phyloP scores from a whole-genome alignment of 345 rosid species.

The Ceriops tagal region DNA sequence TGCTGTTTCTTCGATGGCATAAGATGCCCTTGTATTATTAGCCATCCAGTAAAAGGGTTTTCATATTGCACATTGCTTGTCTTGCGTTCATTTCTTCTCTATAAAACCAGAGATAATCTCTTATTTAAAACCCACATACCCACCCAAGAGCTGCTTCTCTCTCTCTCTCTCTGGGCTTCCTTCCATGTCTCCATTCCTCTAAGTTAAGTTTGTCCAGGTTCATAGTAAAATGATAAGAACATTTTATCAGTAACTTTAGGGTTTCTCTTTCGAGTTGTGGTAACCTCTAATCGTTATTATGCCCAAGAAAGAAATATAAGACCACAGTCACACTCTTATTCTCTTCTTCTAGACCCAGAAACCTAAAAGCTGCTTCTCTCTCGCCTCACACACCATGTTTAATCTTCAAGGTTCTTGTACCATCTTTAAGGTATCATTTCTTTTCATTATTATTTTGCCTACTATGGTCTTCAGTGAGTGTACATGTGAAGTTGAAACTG shows the following conservation, averaged over 20 bases:
- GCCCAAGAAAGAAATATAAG: neutral
- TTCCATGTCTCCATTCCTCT: neutral
- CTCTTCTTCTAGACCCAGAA: too few relatives aligned
- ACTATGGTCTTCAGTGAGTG: slow-evolving; percentile 24
- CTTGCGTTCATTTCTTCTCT: neutral
- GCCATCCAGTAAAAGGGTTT: slow-evolving; percentile 7
- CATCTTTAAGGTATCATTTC: neutral
- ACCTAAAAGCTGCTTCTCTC: neutral
- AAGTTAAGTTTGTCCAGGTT: neutral
- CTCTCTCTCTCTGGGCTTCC: neutral
- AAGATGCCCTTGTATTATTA: slow-evolving; percentile 17
- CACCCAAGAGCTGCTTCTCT: too few relatives aligned
- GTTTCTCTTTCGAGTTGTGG: neutral
- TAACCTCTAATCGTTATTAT: neutral
- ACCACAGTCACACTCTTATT: neutral
- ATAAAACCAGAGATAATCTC: neutral
- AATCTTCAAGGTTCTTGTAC: slow-evolving; percentile 7
- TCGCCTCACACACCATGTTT: slow-evolving; percentile 6
- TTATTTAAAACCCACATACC: too few relatives aligned
- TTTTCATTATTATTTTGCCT: slow-evolving; percentile 21
- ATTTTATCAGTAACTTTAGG: neutral
- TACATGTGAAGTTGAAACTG: slow-evolving; percentile 17
- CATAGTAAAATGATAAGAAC: too few relatives aligned
- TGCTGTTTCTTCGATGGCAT: neutral
- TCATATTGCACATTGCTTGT: neutral